These are phyloP conservation scores for Galeopsis tetrahit DNA, from an alignment of 257 asterid species.

Conservation along the genomic window DNA sequence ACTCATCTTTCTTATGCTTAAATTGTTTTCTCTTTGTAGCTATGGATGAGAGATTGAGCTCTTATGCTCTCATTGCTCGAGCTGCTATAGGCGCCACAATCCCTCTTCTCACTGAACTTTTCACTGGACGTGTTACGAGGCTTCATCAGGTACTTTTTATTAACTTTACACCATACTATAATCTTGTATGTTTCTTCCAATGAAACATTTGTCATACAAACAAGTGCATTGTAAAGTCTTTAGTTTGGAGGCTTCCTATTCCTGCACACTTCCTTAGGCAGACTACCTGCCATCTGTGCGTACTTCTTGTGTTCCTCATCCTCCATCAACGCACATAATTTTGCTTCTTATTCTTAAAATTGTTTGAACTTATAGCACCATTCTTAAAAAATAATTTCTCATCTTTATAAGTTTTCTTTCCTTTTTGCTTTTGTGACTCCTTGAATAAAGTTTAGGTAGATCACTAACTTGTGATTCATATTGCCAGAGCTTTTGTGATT, in stretches of 20 bases:
- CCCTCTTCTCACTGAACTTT: constrained; percentile 69
- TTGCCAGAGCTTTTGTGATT: constrained; percentile 18
- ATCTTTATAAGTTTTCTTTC: constrained; percentile 6
- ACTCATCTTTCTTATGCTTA: constrained; percentile 32
- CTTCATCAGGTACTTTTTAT: constrained; percentile 74
- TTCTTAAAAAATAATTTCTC: not conserved
- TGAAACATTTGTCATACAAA: constrained; percentile 2
- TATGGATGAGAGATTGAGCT: constrained; percentile 95
- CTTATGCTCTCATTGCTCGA: constrained; percentile 98
- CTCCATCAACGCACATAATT: not conserved
- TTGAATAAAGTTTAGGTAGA: not conserved
- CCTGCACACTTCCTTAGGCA: constrained; percentile 13
- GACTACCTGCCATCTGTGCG: not conserved
- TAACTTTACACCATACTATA: not conserved
- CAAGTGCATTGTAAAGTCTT: constrained; percentile 6
- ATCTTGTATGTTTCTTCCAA: constrained; percentile 1
- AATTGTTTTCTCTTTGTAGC: constrained; percentile 56
- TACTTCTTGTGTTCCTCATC: constrained; percentile 4
- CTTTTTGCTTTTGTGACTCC: not conserved
- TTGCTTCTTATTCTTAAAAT: constrained; percentile 9
- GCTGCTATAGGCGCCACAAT: constrained; percentile 69
- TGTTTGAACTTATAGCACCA: constrained; percentile 1
- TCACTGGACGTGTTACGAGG: constrained; percentile 67
- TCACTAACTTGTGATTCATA: constrained; percentile 1
- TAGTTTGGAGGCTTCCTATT: not conserved